Base-by-base conservation (phyloP, 78 protist species). In the Speleostelium caveatum region DNA sequence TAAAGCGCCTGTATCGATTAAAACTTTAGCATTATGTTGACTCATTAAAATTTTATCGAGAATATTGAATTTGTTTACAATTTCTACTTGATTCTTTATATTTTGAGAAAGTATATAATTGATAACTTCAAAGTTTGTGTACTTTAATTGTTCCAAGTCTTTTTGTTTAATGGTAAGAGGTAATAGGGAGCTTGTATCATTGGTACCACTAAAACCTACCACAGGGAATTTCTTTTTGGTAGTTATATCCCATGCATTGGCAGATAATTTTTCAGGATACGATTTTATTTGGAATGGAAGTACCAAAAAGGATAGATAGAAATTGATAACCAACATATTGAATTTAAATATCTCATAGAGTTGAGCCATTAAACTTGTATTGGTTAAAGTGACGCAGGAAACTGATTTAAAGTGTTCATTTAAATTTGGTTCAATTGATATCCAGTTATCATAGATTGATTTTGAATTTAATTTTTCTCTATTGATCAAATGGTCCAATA, bases 1-100 rank as follows among this genome's bases (percentile, higher is more conserved):
- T 19, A 73, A 59, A 14, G 78, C 78, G 45, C 78, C 78, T 5
- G 69, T 7, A 73, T 73, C 78, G 10, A 73, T 73, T 7, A 73
- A 45, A 14, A 73, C 78, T 19, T n/a, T 2, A 14, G 69, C 26
- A 5, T 67, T 45, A 22, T 45, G 19, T 14, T 16, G 7, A 10
- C 10, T 45, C n/a, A 10, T 45, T 14, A 45, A 14, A 6, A 45
- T 14, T 45, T 45, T 6, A 45, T 45, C 10, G 53, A 45, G 10
- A 14, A 45, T 45, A 14, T 6, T 45, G 10, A 14, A n/a, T 38
- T 6, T 32, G 55, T 80, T 24, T 45, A 1, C 6, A 3, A 59
- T 56, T 3, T 12, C n/a, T 35, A 33, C 49, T 16, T 33, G 78
- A 8, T 6, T 4, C 21, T 73, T 7, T 19, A 42, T 8, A 8